These are phyloP conservation scores for Marchantia polymorpha DNA, from an alignment of 225 moss, liverwort and hornwort genomes.

Conservation along the genomic window DNA sequence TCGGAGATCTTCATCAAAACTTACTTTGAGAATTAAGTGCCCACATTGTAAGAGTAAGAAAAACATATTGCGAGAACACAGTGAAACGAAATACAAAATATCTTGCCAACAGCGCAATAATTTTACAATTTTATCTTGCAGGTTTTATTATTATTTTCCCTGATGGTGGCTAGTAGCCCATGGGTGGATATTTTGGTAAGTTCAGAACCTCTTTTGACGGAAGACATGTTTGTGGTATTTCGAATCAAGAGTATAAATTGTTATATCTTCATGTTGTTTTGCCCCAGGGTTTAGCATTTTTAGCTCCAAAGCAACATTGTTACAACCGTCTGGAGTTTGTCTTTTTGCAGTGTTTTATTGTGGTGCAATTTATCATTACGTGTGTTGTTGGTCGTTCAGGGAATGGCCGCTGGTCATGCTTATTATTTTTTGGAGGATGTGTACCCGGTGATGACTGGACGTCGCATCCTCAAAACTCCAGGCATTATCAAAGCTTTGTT, in stretches of 20 bases:
- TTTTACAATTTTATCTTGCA: conserved; percentile 21
- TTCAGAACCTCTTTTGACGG: not conserved
- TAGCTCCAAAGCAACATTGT: not conserved
- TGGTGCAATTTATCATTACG: not conserved
- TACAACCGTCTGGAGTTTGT: too few relatives aligned
- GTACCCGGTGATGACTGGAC: conserved; percentile 92
- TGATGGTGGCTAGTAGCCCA: conserved; percentile 98
- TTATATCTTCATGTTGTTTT: not conserved
- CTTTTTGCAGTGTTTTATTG: too few relatives aligned
- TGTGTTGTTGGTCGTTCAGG: conserved; percentile 38
- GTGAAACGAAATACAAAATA: too few relatives aligned
- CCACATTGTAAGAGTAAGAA: too few relatives aligned
- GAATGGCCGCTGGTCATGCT: conserved; percentile 93
- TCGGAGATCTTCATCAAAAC: too few relatives aligned
- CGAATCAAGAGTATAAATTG: not conserved
- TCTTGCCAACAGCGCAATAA: too few relatives aligned
- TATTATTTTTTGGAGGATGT: conserved; percentile 98
- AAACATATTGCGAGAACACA: too few relatives aligned
- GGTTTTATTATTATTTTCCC: conserved; percentile 91
- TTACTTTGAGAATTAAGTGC: not conserved
- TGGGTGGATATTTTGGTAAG: conserved; percentile 99
- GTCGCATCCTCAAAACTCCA: conserved; percentile 88
- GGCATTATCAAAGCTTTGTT: conserved; percentile 80
- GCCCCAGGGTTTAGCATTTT: not conserved
- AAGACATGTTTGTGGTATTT: not conserved